Evolutionary conservation across 1,284 basidiomycete genomes (phyloP).

Genomic region (Irpex rosettiformis): DNA sequence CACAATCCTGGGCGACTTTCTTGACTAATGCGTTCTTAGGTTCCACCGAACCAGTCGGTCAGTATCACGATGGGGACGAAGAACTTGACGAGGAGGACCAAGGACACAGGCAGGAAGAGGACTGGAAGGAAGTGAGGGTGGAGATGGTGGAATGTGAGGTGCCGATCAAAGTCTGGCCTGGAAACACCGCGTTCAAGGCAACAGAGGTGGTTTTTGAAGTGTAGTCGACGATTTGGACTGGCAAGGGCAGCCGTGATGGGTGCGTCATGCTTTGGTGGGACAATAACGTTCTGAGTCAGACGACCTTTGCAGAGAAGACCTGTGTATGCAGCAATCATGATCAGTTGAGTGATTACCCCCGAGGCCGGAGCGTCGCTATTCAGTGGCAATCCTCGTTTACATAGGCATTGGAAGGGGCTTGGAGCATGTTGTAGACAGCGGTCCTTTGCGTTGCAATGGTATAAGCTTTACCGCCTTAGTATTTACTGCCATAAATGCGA

Average conservation of each 20-base stretch:
- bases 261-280: neutral
- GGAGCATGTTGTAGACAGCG: too few relatives aligned
- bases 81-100: constrained; percentile 24
- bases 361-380: too few relatives aligned
- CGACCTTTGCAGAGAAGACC: too few relatives aligned
- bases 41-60: constrained; percentile 34
- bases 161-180: constrained; percentile 84
- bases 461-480: too few relatives aligned
- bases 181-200: constrained; percentile 86
- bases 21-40: constrained; percentile 53
- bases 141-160: constrained; percentile 92
- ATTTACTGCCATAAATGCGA: too few relatives aligned
- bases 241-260: neutral
- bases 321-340: too few relatives aligned
- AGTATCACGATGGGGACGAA: constrained; percentile 57
- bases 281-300: neutral
- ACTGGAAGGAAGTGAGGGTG: constrained; percentile 60
- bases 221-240: constrained; percentile 24
- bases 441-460: too few relatives aligned
- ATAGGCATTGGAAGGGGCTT: too few relatives aligned
- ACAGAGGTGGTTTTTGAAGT: constrained; percentile 75
- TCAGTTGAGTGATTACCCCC: too few relatives aligned
- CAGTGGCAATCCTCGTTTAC: too few relatives aligned
- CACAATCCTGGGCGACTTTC: constrained; percentile 48
- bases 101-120: constrained; percentile 39